Conservation (phyloP, 106 monocot species). For the Apostasia shenzhenica region DNA sequence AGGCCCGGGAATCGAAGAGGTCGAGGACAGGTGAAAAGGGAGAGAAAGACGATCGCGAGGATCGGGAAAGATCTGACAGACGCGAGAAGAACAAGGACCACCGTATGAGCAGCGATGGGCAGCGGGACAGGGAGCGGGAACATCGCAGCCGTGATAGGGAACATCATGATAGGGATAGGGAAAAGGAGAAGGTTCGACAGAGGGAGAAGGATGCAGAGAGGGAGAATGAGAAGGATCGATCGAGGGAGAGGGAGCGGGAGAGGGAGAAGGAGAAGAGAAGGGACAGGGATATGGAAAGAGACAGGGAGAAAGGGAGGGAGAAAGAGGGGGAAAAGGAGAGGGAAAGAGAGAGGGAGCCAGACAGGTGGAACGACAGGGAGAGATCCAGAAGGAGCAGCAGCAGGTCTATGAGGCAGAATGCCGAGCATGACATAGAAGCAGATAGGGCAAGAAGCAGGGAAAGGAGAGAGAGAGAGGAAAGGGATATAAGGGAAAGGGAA, state of each 20-base stretch:
- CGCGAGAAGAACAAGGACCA: slow-evolving; percentile 15
- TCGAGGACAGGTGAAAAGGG: slow-evolving; percentile 3
- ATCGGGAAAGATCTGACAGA: slow-evolving; percentile 4
- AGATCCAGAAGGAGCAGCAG: slow-evolving; percentile 9
- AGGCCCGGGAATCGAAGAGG: neutral
- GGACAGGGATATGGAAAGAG: slow-evolving; percentile 9
- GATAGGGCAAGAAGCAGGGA: slow-evolving; percentile 8
- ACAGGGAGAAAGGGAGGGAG: neutral
- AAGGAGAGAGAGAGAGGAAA: slow-evolving; percentile 7
- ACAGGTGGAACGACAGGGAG: neutral
- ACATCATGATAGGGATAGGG: slow-evolving; percentile 9
- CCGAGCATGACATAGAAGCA: neutral
- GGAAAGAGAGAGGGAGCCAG: neutral
- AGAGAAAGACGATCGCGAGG: slow-evolving; percentile 10
- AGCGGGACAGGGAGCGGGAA: slow-evolving; percentile 11
- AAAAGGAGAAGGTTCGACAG: neutral
- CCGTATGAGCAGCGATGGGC: slow-evolving; percentile 5
- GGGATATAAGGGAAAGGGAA: slow-evolving; percentile 8
- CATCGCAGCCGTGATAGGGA: slow-evolving; percentile 2
- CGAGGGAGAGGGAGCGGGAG: neutral
- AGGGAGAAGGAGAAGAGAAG: neutral
- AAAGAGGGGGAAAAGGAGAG: neutral
- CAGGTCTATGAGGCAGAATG: slow-evolving; percentile 3
- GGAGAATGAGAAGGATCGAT: neutral
- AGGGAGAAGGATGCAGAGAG: slow-evolving; percentile 5